Evolutionary conservation across 495 filamentous ascomycete species (phyloP).

Genomic region (Monascus purpureus): DNA sequence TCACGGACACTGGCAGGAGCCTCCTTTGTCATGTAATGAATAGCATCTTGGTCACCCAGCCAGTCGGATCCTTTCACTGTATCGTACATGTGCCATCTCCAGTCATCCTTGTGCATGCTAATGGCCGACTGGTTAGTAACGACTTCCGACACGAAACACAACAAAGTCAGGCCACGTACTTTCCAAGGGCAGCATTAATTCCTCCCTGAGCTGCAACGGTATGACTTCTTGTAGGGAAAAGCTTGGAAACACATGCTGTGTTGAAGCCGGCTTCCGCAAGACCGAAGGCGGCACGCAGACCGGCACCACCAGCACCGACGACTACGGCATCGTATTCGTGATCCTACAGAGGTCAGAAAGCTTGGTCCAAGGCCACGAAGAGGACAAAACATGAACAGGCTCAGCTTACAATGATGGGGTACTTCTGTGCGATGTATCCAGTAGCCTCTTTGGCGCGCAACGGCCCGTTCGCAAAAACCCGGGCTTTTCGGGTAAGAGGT

Average conservation of each 20-base stretch:
- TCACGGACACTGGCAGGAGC: slow-evolving; percentile 85
- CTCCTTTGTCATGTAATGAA: slow-evolving; percentile 98
- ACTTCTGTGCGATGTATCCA: slow-evolving; percentile 68
- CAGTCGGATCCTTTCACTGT: slow-evolving; percentile 98
- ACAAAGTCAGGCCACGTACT: slow-evolving; percentile 28
- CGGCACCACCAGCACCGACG: slow-evolving; percentile 86
- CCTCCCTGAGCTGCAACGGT: slow-evolving; percentile 65
- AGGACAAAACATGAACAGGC: too few relatives aligned
- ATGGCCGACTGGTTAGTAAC: slow-evolving; percentile 1
- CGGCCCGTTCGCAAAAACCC: slow-evolving; percentile 71
- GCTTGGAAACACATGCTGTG: slow-evolving; percentile 94
- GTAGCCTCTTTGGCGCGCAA: slow-evolving; percentile 86
- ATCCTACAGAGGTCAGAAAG: slow-evolving; percentile 38
- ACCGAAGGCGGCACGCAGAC: slow-evolving; percentile 90
- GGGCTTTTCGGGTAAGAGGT: slow-evolving; percentile 34
- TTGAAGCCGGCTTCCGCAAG: slow-evolving; percentile 96
- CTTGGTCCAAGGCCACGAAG: too few relatives aligned
- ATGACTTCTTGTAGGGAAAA: slow-evolving; percentile 91
- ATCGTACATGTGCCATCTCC: slow-evolving; percentile 99
- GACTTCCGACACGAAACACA: neutral
- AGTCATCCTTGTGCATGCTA: slow-evolving; percentile 80
- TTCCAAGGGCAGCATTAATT: slow-evolving; percentile 93
- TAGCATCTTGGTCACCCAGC: slow-evolving; percentile 97
- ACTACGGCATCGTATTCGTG: slow-evolving; percentile 83
- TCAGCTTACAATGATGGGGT: slow-evolving; percentile 75